Base-by-base conservation (phyloP, 140 eudicot species). In the Erigeron philadelphicus region DNA sequence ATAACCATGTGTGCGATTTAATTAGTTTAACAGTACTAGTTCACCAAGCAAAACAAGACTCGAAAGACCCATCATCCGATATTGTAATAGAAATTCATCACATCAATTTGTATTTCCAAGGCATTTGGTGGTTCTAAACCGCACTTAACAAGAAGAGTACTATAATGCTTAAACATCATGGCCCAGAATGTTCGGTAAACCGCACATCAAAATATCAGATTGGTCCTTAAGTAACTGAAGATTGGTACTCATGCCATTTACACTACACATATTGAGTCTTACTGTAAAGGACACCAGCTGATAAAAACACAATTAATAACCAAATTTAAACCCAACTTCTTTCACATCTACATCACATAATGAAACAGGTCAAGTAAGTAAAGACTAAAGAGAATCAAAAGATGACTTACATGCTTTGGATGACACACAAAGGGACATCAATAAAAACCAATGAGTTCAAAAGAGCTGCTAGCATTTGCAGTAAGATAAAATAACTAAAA, bases 381-480 rank as follows among this genome's bases (percentile, higher is more conserved):
- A 49, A 52, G 62, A 21, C 54, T 38, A 60, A 49, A 52, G 62
- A 11, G 3, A 53, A 17, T 21, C 57, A 50, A 68, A 61, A 6
- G 42, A 71, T 43, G 11, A 11, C 31, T 40, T 15, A 68, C 41
- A 76, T 76, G 79, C 75, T 56, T 70, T 9, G 61, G 64, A 64
- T 70, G 56, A 18, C 70, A 68, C 48, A 18, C 49, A 64, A 35
- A 18, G 52, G 35, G 11, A 76, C 52, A 12, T 17, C 23, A 61
- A 71, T 41, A 75, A 48, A 74, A 52, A 66, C 74, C 75, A 75
- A 57, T 46, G 23, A 77, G 75, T 46, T 74, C 66, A 67, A 56
- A 68, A 38, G 18, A 74, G 81, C 77, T 67, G 58, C 70, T 48
- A 70, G 61, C 42, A 72, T 74, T 70, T 77, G 77, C 70, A 23